Base-by-base conservation (phyloP, 805 yeast genomes). In the Saturnispora serradocipensis region DNA sequence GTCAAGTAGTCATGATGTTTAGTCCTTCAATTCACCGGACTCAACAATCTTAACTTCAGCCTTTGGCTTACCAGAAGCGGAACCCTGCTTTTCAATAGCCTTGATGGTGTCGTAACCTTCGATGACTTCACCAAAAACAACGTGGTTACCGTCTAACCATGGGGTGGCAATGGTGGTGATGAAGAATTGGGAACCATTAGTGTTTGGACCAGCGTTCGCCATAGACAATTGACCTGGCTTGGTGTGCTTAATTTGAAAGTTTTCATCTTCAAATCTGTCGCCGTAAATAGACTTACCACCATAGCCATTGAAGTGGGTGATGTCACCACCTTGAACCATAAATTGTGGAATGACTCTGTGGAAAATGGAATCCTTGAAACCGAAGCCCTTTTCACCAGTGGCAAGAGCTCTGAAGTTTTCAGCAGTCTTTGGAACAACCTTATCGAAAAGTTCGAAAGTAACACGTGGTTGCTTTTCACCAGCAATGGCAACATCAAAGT, bases 171-270 rank as follows among this genome's bases (percentile, higher is more conserved):
- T 90, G 53, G 96, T 88, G 70, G 97, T 88, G 75, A 88, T 85
- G 80, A 91, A 90, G 74, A 90, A 90, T 75, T 90, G 98, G 51
- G 97, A 89, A 53, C 97, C 97, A 75, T 91, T 91, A 75, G 97
- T 88, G 83, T 88, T 87, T 72, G 95, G 96, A 62, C 97, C 97
- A 58, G 97, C 95, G 70, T 91, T 91, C 70, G 97, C 97, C 97
- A 91, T 91, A 57, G 96, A 88, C 71, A 72, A 85, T 73, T 79
- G 89, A 58, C 78, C 79, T 78, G 77, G 95, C 82, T 71, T 81
- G 76, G 74, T 75, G 74, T 91, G 97, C 66, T 71, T 82, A 74
- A 75, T 74, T 66, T 64, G 58, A 67, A 86, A 86, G 79, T 84
- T 85, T 69, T 86, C 95, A 65, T 86, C 95, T 45, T 76, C 76